Conservation (phyloP, 2,329 filamentous ascomycete genomes). For the Hypoxylon sp. region DNA sequence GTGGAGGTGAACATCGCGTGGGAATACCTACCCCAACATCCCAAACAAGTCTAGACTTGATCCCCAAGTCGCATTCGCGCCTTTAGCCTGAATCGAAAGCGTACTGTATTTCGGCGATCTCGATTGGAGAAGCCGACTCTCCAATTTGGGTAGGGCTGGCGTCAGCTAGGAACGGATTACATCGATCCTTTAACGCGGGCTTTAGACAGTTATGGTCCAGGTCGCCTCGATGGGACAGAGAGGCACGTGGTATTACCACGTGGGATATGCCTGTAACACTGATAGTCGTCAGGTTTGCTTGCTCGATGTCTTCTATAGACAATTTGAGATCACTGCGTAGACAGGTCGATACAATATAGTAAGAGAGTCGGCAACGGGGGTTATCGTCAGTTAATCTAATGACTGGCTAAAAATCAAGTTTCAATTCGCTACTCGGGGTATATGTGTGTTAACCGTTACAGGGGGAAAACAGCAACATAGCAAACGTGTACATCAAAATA, state of each 20-base stretch:
- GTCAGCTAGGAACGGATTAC: background rate
- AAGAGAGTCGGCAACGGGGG: background rate
- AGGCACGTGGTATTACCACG: background rate
- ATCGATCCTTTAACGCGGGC: slow-evolving; percentile 13
- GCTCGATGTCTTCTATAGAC: background rate
- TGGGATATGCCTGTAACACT: background rate
- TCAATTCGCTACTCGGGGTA: slow-evolving; percentile 33
- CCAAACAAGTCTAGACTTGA: slow-evolving; percentile 19
- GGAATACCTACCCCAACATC: slow-evolving; percentile 25
- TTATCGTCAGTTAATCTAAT: background rate
- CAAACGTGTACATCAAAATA: slow-evolving; percentile 13
- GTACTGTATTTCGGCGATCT: slow-evolving; percentile 24
- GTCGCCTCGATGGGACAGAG: background rate
- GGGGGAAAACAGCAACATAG: slow-evolving; percentile 3
- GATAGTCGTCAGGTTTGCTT: too few species aligned
- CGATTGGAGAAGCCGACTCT: slow-evolving; percentile 20
- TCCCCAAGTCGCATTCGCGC: slow-evolving; percentile 1
- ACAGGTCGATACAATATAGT: background rate
- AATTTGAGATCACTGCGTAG: background rate
- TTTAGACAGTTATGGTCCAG: slow-evolving; percentile 2
- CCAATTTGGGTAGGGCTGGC: slow-evolving; percentile 25
- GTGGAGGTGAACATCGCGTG: slow-evolving; percentile 22
- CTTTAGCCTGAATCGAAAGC: slow-evolving; percentile 26
- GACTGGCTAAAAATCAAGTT: slow-evolving; percentile 10
- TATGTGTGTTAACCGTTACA: slow-evolving; percentile 21